Percentiles rank a stretch among this genome's conserved stretches.
Evolutionary conservation across 1,139 yeast species (phyloP).

Genomic region (Geotrichum candidum): DNA sequence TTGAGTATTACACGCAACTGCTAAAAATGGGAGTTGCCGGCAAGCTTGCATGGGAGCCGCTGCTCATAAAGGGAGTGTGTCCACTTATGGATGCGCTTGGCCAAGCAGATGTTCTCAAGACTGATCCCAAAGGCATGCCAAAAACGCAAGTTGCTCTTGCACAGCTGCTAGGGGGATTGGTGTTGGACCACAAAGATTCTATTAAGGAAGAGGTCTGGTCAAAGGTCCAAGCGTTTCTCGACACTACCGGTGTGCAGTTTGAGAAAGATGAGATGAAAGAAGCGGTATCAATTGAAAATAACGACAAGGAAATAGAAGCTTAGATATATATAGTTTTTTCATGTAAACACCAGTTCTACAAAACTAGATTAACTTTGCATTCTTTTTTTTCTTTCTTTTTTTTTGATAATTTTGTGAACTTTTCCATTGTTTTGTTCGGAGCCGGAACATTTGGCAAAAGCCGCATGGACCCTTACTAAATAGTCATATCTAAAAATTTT

Average conservation of each 20-base stretch:
- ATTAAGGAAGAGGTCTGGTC: neutral
- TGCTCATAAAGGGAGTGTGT: slow-evolving; percentile 68
- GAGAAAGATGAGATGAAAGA: neutral
- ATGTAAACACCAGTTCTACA: no score
- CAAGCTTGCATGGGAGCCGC: slow-evolving; percentile 31
- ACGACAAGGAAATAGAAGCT: neutral
- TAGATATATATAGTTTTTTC: neutral
- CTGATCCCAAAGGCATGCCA: slow-evolving; percentile 59
- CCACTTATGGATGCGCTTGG: slow-evolving; percentile 65
- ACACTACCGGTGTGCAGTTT: neutral
- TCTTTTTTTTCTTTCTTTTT: neutral
- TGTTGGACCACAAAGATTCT: neutral
- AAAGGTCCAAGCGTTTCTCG: neutral
- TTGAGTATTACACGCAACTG: slow-evolving; percentile 44
- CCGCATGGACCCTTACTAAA: neutral
- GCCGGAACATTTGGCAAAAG: neutral
- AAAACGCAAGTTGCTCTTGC: slow-evolving; percentile 63
- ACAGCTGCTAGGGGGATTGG: slow-evolving; percentile 40
- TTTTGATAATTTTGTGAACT: neutral
- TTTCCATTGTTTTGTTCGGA: neutral
- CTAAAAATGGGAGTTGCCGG: slow-evolving; percentile 40
- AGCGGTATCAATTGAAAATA: neutral
- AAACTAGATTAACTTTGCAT: no score
- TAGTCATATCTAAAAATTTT: neutral
- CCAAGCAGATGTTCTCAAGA: slow-evolving; percentile 59